Evolutionary conservation across 768 basidiomycete genomes (phyloP).

Genomic region (Russula virescens): DNA sequence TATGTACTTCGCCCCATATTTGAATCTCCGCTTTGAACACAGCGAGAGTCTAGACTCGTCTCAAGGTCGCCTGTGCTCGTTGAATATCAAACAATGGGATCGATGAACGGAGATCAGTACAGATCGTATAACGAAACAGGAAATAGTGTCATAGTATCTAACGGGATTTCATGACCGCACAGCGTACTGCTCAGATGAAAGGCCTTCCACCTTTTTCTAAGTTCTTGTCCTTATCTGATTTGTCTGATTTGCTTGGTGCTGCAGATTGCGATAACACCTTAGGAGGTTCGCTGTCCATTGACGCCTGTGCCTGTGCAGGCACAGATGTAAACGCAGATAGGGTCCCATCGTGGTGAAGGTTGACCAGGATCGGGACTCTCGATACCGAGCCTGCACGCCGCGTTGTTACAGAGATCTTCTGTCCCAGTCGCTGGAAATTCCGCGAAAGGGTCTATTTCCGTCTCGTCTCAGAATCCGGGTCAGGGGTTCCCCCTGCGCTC

Average conservation of each 20-base stretch:
- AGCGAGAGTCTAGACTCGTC: too few relatives aligned
- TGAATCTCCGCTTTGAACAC: constrained; percentile 43
- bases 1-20: constrained; percentile 40
- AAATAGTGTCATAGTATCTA: too few relatives aligned
- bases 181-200: constrained; percentile 31
- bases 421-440: constrained; percentile 77
- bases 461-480: constrained; percentile 73
- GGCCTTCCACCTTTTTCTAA: constrained; percentile 54
- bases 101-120: not conserved
- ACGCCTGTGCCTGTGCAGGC: not conserved
- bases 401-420: constrained; percentile 62
- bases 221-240: constrained; percentile 45
- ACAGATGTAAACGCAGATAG: constrained; percentile 34
- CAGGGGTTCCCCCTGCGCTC: constrained; percentile 63
- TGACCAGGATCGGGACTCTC: constrained; percentile 42
- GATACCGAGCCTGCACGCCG: constrained; percentile 43
- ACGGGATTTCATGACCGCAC: not conserved
- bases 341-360: constrained; percentile 43
- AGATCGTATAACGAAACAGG: not conserved
- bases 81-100: not conserved
- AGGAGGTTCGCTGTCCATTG: constrained; percentile 6
- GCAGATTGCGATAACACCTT: constrained; percentile 43
- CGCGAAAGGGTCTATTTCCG: constrained; percentile 77
- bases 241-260: constrained; percentile 46
- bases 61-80: too few relatives aligned